Evolutionary conservation across 257 asterid genomes (phyloP).

Genomic region (Jacaranda copaia): DNA sequence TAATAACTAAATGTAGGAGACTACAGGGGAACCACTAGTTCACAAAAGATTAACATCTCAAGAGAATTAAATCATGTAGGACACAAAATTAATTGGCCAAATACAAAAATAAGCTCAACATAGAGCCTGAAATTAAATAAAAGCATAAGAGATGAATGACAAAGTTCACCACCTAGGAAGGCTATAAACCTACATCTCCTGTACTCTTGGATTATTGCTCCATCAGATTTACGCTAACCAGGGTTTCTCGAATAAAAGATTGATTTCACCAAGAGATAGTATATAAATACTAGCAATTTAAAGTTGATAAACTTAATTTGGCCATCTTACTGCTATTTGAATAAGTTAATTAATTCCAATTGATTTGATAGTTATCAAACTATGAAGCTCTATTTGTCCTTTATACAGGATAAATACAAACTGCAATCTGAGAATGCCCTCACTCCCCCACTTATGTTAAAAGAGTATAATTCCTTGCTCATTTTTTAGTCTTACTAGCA

Average conservation of each 20-base stretch:
- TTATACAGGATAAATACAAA: neutral
- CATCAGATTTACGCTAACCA: neutral
- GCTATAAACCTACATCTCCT: neutral
- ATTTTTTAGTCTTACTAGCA: constrained; percentile 9
- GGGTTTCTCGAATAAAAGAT: neutral
- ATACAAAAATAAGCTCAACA: constrained; percentile 14
- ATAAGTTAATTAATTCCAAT: neutral
- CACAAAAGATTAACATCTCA: constrained; percentile 11
- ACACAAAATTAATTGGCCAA: neutral
- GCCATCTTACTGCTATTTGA: neutral
- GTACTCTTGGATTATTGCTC: neutral
- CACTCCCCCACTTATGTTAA: neutral
- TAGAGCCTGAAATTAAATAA: neutral
- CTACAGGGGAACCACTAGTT: neutral
- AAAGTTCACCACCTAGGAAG: neutral
- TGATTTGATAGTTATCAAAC: neutral
- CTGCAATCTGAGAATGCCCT: neutral
- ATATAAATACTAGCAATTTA: neutral
- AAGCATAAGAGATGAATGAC: constrained; percentile 12
- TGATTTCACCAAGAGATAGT: neutral
- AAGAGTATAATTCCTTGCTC: constrained; percentile 6
- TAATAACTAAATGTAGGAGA: constrained; percentile 2
- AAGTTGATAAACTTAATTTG: neutral
- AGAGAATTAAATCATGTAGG: neutral
- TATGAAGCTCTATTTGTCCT: neutral